Evolutionary conservation across 148 eudicot genomes (phyloP).

Genomic region (Rhododendron ferrugineum): DNA sequence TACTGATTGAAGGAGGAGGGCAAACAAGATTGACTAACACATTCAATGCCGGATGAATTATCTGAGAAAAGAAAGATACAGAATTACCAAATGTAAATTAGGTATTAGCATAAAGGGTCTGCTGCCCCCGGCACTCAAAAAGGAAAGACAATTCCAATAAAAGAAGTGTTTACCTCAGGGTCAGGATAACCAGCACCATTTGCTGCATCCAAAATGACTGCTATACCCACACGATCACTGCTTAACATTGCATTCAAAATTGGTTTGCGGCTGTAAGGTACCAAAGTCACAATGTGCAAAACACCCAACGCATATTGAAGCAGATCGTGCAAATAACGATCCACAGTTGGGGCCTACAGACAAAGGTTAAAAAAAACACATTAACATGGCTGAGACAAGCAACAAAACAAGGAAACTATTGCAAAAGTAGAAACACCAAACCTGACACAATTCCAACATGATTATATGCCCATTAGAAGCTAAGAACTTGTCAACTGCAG

Average conservation of each 20-base stretch:
- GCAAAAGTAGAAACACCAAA: conserved; percentile 11
- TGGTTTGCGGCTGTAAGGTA: conserved; percentile 80
- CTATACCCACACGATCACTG: conserved; percentile 90
- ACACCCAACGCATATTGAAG: conserved; percentile 94
- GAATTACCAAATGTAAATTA: background rate
- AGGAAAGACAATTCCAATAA: background rate
- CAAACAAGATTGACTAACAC: conserved; percentile 93
- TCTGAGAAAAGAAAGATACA: conserved; percentile 40
- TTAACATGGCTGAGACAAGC: conserved; percentile 7
- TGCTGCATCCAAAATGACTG: conserved; percentile 91
- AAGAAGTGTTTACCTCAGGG: conserved; percentile 63
- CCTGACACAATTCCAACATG: conserved; percentile 98
- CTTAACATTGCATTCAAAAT: conserved; percentile 77
- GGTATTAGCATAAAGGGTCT: background rate
- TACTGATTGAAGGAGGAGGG: conserved; percentile 96
- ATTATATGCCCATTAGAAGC: conserved; percentile 81
- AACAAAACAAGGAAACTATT: background rate
- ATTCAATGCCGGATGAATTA: conserved; percentile 83
- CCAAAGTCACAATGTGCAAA: conserved; percentile 83
- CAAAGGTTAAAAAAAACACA: background rate
- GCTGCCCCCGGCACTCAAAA: background rate
- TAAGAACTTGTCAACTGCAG: conserved; percentile 82
- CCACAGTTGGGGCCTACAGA: conserved; percentile 84
- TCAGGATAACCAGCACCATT: conserved; percentile 84
- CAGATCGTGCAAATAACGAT: conserved; percentile 95